These are phyloP conservation scores for Limonium bicolor DNA, from an alignment of 148 eudicot genomes.

Conservation along the genomic window DNA sequence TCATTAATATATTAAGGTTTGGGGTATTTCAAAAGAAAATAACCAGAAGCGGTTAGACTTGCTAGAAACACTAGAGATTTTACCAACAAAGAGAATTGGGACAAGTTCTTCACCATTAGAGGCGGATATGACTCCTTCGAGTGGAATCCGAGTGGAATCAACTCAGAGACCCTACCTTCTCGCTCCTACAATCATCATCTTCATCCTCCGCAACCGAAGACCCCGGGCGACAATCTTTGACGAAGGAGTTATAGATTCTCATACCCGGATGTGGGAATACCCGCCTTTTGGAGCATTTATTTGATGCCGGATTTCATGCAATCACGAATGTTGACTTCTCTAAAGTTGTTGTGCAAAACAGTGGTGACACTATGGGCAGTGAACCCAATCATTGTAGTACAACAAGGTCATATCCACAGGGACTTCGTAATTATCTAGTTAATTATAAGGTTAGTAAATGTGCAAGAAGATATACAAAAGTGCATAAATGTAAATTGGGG, in stretches of 20 bases:
- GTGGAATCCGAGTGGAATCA: slow-evolving; percentile 94
- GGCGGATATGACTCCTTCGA: slow-evolving; percentile 61
- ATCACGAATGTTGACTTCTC: slow-evolving; percentile 84
- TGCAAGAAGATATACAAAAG: no score
- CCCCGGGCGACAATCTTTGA: no score
- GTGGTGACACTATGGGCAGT: no score
- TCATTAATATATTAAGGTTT: no score
- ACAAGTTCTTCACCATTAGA: slow-evolving; percentile 59
- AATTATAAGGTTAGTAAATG: no score
- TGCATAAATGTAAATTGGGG: no score
- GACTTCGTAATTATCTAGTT: no score
- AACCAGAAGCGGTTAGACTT: slow-evolving; percentile 36
- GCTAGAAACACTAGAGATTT: slow-evolving; percentile 58
- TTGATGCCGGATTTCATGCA: slow-evolving; percentile 47
- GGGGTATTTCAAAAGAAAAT: no score
- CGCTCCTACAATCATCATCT: no score
- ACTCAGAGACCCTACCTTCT: slow-evolving; percentile 30
- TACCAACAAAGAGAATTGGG: slow-evolving; percentile 86
- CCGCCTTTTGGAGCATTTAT: slow-evolving; percentile 55
- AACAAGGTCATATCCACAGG: no score
- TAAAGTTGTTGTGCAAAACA: slow-evolving; percentile 71
- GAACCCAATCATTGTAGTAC: no score
- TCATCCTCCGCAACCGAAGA: no score
- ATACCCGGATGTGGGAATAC: slow-evolving; percentile 90
- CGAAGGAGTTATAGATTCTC: slow-evolving; percentile 29